A percentile compares a stretch with the other conserved stretches of the same genome.
phyloP scores from a whole-genome alignment of 2,329 filamentous ascomycete species.

The Ophiosphaerella narmari region DNA sequence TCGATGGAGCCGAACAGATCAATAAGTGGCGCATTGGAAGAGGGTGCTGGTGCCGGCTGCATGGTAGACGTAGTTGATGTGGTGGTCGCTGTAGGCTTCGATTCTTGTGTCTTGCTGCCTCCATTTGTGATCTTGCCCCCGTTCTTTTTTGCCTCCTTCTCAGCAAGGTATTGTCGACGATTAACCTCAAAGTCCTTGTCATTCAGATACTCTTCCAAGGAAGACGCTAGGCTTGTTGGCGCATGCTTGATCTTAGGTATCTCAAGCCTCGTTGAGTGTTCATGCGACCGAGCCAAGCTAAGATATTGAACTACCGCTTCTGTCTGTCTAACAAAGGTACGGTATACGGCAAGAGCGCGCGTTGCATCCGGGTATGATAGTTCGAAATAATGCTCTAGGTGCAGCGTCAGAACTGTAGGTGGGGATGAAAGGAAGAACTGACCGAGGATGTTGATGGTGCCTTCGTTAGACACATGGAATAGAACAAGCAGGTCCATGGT shows the following conservation, averaged over 20 bases:
- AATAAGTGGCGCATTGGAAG: constrained; percentile 36
- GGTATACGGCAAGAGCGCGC: constrained; percentile 88
- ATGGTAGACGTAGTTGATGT: constrained; percentile 18
- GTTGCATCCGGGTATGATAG: constrained; percentile 95
- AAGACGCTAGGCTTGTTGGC: constrained; percentile 84
- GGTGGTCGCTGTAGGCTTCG: constrained; percentile 33
- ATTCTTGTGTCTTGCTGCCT: constrained; percentile 45
- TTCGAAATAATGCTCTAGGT: constrained; percentile 90
- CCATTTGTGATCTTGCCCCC: constrained; percentile 48
- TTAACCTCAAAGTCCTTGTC: constrained; percentile 96
- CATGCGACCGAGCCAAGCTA: constrained; percentile 82
- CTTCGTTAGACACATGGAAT: constrained; percentile 95
- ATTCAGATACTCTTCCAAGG: constrained; percentile 91
- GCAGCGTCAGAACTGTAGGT: constrained; percentile 19
- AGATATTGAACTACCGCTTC: constrained; percentile 92
- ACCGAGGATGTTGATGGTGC: constrained; percentile 96
- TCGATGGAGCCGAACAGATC: constrained; percentile 40
- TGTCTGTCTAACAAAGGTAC: constrained; percentile 87
- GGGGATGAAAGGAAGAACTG: constrained; percentile 36
- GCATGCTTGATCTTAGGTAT: constrained; percentile 98
- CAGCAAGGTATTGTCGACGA: constrained; percentile 85
- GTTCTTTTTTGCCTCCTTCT: constrained; percentile 73
- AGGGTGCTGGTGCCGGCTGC: constrained; percentile 23
- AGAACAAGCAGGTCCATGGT: constrained; percentile 87
- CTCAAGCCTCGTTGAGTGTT: constrained; percentile 88